These are phyloP conservation scores for Ceratocystis smalleyi DNA, from an alignment of 2,329 filamentous ascomycete species.

Conservation along the genomic window DNA sequence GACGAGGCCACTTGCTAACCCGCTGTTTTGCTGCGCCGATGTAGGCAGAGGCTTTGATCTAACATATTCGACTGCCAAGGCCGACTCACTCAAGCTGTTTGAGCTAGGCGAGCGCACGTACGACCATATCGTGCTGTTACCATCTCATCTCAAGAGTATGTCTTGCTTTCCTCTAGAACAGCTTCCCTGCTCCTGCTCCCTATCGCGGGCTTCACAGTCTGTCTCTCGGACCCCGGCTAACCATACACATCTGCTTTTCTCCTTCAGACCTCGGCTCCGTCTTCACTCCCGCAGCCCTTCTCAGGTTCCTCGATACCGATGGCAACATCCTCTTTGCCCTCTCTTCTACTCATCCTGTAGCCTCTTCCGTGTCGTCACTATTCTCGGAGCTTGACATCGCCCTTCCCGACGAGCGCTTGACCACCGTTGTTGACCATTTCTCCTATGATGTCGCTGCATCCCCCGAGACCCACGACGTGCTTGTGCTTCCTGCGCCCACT, in stretches of 20 bases:
- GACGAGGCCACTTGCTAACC: neutral
- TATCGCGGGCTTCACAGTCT: too few species aligned
- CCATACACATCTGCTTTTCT: conserved; percentile 4
- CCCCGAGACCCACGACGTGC: conserved; percentile 70
- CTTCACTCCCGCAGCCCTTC: conserved; percentile 67
- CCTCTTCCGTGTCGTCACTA: conserved; percentile 58
- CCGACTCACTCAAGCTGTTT: conserved; percentile 62
- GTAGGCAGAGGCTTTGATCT: conserved; percentile 71
- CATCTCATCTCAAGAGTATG: conserved; percentile 75
- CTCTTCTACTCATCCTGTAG: conserved; percentile 53
- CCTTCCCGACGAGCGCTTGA: conserved; percentile 71
- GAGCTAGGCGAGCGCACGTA: conserved; percentile 73
- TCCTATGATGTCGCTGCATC: conserved; percentile 69
- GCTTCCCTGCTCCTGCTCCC: too few species aligned
- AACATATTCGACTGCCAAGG: conserved; percentile 70
- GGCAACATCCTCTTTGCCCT: conserved; percentile 85
- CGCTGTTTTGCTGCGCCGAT: neutral
- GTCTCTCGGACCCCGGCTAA: neutral
- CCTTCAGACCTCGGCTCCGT: conserved; percentile 64
- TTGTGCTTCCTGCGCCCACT: conserved; percentile 57
- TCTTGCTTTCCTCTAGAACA: conserved; percentile 11
- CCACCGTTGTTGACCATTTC: conserved; percentile 88
- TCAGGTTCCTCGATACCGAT: conserved; percentile 80
- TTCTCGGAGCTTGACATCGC: conserved; percentile 79
- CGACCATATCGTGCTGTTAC: conserved; percentile 81